Evolutionary conservation across 2,329 filamentous ascomycete species (phyloP).

Genomic region (Aureobasidium sp.): DNA sequence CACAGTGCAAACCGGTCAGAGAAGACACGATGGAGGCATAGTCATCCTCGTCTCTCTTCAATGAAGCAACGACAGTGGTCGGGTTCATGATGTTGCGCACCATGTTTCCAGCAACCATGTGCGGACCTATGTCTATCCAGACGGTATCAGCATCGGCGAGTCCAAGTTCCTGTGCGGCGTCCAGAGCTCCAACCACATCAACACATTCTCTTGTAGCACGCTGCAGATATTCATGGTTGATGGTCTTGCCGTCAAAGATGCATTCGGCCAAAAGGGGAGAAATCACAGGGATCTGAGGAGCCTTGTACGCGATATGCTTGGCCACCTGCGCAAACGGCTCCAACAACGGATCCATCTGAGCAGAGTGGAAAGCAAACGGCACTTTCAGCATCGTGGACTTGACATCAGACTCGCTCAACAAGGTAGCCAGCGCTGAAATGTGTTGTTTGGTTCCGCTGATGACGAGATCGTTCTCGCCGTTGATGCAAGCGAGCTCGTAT

Average conservation of each 20-base stretch:
- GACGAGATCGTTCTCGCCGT: conserved; percentile 22
- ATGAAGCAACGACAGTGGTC: neutral
- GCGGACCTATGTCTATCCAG: neutral
- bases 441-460: conserved; percentile 19
- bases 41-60: neutral
- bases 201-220: neutral
- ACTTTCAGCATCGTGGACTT: neutral
- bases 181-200: neutral
- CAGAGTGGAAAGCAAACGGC: neutral
- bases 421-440: conserved; percentile 24
- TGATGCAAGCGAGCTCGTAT: conserved; percentile 24
- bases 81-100: neutral
- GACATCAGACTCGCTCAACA: neutral
- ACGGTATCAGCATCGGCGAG: neutral
- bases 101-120: neutral
- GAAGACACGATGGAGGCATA: neutral
- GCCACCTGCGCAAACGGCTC: neutral
- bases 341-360: neutral
- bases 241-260: neutral
- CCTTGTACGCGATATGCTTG: neutral
- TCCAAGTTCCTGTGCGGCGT: neutral
- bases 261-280: neutral
- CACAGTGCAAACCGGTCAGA: neutral
- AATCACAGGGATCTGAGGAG: neutral
- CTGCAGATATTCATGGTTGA: neutral